Evolutionary conservation across 1,284 basidiomycete species (phyloP).

Genomic region (Lentinula novae-zelandiae): DNA sequence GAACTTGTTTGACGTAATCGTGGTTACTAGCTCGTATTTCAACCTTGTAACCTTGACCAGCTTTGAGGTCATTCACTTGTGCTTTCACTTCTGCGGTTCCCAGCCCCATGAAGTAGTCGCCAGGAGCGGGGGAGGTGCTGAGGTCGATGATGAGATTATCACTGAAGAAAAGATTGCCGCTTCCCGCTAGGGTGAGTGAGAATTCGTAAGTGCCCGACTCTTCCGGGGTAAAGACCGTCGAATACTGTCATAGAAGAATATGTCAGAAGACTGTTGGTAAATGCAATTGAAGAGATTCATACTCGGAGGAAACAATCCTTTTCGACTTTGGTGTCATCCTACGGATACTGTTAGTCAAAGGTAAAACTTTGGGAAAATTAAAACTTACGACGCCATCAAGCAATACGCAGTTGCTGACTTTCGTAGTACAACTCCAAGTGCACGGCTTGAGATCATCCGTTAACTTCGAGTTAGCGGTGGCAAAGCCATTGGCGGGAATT

Average conservation of each 20-base stretch:
- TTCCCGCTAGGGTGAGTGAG: constrained; percentile 42
- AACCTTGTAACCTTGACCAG: constrained; percentile 31
- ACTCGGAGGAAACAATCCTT: constrained; percentile 35
- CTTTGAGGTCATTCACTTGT: constrained; percentile 31
- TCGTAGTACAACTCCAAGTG: constrained; percentile 35
- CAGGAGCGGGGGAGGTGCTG: constrained; percentile 29
- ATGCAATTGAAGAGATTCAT: constrained; percentile 16
- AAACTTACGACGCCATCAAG: constrained; percentile 38
- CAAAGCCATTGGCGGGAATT: constrained; percentile 29
- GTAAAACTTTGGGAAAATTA: constrained; percentile 6
- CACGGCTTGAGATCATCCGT: constrained; percentile 16
- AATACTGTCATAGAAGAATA: constrained; percentile 25
- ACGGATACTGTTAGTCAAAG: neutral
- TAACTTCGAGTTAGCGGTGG: constrained; percentile 25
- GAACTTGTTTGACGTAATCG: constrained; percentile 28
- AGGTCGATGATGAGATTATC: constrained; percentile 46
- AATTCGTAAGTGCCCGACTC: constrained; percentile 46
- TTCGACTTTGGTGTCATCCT: constrained; percentile 37
- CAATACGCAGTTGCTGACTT: constrained; percentile 31
- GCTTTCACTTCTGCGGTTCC: constrained; percentile 35
- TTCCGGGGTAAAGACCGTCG: constrained; percentile 38
- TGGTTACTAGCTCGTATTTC: constrained; percentile 34
- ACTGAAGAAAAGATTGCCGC: constrained; percentile 47
- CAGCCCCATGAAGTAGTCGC: constrained; percentile 34
- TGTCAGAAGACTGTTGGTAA: constrained; percentile 5